These are phyloP conservation scores for Xylariaceae sp. DNA, from an alignment of 2,329 filamentous ascomycete genomes.

Conservation along the genomic window DNA sequence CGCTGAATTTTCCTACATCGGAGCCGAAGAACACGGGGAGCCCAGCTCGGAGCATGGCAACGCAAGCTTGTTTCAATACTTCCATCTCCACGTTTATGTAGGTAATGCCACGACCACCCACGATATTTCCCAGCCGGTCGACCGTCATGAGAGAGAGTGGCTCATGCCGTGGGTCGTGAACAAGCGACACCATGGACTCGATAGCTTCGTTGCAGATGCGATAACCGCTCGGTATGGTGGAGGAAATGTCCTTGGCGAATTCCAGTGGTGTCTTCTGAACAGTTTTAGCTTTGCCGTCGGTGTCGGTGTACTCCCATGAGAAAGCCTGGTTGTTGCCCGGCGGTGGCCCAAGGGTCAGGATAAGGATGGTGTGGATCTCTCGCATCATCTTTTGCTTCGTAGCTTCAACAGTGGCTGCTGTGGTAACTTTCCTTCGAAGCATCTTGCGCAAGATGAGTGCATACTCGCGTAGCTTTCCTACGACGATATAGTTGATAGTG, in stretches of 20 bases:
- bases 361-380: conserved; percentile 79
- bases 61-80: conserved; percentile 68
- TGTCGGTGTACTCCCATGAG: conserved; percentile 76
- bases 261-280: conserved; percentile 64
- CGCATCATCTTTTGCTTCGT: conserved; percentile 73
- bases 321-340: conserved; percentile 69
- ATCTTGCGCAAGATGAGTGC: conserved; percentile 69
- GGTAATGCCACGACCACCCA: conserved; percentile 70
- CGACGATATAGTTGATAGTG: conserved; percentile 70
- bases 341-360: conserved; percentile 76
- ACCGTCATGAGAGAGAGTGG: conserved; percentile 73
- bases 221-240: conserved; percentile 44
- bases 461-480: conserved; percentile 83
- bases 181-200: conserved; percentile 71
- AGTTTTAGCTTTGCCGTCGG: conserved; percentile 60
- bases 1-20: conserved; percentile 81
- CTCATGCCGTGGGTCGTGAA: conserved; percentile 80
- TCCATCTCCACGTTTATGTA: conserved; percentile 81
- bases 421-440: conserved; percentile 36
- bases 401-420: conserved; percentile 39
- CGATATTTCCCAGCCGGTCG: conserved; percentile 75
- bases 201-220: conserved; percentile 58
- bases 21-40: conserved; percentile 85
- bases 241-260: conserved; percentile 67
- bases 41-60: conserved; percentile 75